Evolutionary conservation across 805 yeast species (phyloP).

Genomic region (Yarrowia phangngaensis): DNA sequence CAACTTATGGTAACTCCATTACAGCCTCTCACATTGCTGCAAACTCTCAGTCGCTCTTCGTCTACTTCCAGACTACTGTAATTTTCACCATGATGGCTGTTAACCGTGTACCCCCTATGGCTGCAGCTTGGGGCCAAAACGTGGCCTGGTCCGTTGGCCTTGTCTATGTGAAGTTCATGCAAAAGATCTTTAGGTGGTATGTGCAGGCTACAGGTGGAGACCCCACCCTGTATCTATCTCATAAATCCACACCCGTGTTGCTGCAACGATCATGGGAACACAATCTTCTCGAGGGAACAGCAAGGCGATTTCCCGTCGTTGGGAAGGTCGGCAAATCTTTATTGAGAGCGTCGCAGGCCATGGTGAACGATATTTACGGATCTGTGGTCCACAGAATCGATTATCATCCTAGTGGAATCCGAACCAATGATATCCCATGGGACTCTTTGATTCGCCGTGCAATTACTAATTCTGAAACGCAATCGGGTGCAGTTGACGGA

Average conservation of each 20-base stretch:
- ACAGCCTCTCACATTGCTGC: slow-evolving; percentile 89
- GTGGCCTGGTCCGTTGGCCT: slow-evolving; percentile 95
- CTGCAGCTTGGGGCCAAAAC: slow-evolving; percentile 87
- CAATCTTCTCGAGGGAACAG: neutral
- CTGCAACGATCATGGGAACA: slow-evolving; percentile 49
- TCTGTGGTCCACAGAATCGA: slow-evolving; percentile 5
- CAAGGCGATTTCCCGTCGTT: slow-evolving; percentile 5
- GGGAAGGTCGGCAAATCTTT: slow-evolving; percentile 8
- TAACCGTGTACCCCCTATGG: slow-evolving; percentile 85
- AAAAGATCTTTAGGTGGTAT: slow-evolving; percentile 85
- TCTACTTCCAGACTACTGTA: slow-evolving; percentile 85
- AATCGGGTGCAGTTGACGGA: slow-evolving; percentile 15
- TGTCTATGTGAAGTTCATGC: slow-evolving; percentile 76
- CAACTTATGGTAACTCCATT: slow-evolving; percentile 80
- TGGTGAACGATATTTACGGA: slow-evolving; percentile 19
- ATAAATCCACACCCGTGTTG: slow-evolving; percentile 61
- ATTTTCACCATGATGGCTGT: slow-evolving; percentile 82
- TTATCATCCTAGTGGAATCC: slow-evolving; percentile 15
- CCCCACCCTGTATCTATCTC: slow-evolving; percentile 60
- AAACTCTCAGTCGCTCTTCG: slow-evolving; percentile 74
- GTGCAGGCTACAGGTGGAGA: slow-evolving; percentile 89
- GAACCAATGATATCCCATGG: slow-evolving; percentile 19
- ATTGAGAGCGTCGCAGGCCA: slow-evolving; percentile 9
- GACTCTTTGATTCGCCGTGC: slow-evolving; percentile 20
- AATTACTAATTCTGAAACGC: slow-evolving; percentile 1